Percentiles rank a stretch among this genome's conserved stretches.
Evolutionary conservation across 1,139 yeast genomes (phyloP).

Genomic region (Blastobotrys malaysiensis): DNA sequence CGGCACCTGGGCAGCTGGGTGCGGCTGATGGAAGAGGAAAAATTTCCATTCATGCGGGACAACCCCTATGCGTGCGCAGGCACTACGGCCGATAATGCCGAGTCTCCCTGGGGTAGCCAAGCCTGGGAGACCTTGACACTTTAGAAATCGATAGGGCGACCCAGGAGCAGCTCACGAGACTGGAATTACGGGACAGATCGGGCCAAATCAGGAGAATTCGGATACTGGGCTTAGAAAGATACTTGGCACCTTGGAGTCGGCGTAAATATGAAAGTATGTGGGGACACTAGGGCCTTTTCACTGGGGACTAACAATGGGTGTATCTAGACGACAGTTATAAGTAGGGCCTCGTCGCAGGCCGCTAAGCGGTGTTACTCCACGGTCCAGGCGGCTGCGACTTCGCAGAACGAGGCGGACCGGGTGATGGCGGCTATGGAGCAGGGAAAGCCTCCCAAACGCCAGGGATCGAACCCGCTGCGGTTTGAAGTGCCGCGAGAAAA

Average conservation of each 20-base stretch:
- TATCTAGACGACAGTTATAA: not conserved
- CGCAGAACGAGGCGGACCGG: not conserved
- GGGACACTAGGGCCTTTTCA: too few species aligned
- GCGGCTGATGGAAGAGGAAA: not conserved
- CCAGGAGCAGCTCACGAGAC: too few species aligned
- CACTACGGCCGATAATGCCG: not conserved
- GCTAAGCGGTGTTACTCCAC: not conserved
- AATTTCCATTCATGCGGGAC: not conserved
- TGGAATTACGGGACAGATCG: not conserved
- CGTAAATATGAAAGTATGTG: not conserved
- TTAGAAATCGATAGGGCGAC: not conserved
- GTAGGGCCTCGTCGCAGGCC: not conserved
- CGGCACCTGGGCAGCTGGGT: too few species aligned
- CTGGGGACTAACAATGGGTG: not conserved
- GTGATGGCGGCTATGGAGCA: not conserved
- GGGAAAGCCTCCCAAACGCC: too few species aligned
- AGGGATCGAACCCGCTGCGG: not conserved
- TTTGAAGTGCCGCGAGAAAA: not conserved
- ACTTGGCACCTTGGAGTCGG: not conserved
- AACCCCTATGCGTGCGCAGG: not conserved
- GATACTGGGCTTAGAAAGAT: not conserved
- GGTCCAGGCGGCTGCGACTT: not conserved
- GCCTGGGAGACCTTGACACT: not conserved
- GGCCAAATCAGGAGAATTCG: not conserved
- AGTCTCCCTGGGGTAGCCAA: not conserved